Conservation (phyloP, 192 early-diverging fungal genomes). For the Entrophospora sp. region DNA sequence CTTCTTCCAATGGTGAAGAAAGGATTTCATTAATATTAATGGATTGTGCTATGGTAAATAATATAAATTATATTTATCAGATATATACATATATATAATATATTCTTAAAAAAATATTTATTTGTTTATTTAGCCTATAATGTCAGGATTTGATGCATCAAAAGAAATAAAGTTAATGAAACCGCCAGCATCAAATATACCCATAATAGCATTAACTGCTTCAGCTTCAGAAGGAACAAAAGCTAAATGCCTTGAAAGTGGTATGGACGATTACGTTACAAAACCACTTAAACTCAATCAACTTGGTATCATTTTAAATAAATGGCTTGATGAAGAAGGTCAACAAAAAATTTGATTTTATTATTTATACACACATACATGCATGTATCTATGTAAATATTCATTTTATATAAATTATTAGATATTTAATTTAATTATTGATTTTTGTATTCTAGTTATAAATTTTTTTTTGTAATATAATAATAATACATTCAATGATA, state of each 20-base stretch:
- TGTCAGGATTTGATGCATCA: slow-evolving; percentile 48
- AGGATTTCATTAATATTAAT: slow-evolving; percentile 35
- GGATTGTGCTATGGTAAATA: slow-evolving; percentile 44
- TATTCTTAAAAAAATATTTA: background rate
- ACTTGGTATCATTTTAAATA: slow-evolving; percentile 26
- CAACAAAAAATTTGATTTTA: no score
- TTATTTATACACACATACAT: no score
- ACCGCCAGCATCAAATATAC: slow-evolving; percentile 21
- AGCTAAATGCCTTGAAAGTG: slow-evolving; percentile 34
- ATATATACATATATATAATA: slow-evolving; percentile 42
- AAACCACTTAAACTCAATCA: slow-evolving; percentile 39
- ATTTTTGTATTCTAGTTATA: no score
- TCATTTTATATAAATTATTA: no score
- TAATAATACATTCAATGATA: no score
- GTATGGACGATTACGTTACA: slow-evolving; percentile 39
- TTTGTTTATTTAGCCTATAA: slow-evolving; percentile 28
- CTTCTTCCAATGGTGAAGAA: background rate
- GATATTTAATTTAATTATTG: no score
- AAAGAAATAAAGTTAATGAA: slow-evolving; percentile 37
- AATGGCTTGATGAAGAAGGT: slow-evolving; percentile 25
- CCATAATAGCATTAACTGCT: slow-evolving; percentile 52
- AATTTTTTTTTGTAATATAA: no score
- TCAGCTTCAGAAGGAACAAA: slow-evolving; percentile 42
- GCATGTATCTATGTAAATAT: no score
- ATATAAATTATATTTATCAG: slow-evolving; percentile 28